A percentile compares a stretch with the other conserved stretches of the same genome.
phyloP scores from a whole-genome alignment of 306 rosid genomes.

The Alnus rubra region DNA sequence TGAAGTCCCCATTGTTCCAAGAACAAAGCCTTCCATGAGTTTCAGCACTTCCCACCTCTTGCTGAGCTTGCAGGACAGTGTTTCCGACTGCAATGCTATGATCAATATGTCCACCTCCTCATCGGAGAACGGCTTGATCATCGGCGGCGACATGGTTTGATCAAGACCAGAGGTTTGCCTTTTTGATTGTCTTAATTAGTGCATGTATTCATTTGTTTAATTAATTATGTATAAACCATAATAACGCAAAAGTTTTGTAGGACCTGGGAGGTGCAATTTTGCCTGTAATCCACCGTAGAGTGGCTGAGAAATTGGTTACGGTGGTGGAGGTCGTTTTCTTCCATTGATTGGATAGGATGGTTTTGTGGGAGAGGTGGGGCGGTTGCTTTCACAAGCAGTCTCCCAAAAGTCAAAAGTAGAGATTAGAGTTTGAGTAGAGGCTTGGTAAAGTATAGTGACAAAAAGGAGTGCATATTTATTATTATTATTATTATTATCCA shows the following conservation, averaged over 20 bases:
- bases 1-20: constrained; percentile 80
- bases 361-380: background rate
- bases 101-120: constrained; percentile 72
- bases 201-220: constrained; percentile 46
- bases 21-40: constrained; percentile 62
- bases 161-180: constrained; percentile 22
- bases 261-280: constrained; percentile 15
- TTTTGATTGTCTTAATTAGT: constrained; percentile 38
- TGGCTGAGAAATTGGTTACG: background rate
- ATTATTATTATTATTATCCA: background rate
- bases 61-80: constrained; percentile 77
- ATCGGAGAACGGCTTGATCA: constrained; percentile 54
- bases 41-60: constrained; percentile 75
- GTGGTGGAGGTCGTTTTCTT: background rate
- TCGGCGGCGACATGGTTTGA: constrained; percentile 55
- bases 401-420: constrained; percentile 1
- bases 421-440: constrained; percentile 22
- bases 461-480: constrained; percentile 11
- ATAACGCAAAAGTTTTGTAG: constrained; percentile 26
- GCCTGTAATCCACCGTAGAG: background rate
- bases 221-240: constrained; percentile 28
- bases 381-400: constrained; percentile 19
- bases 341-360: background rate
- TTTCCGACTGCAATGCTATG: constrained; percentile 81
- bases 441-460: constrained; percentile 19